A percentile compares a stretch with the other conserved stretches of the same genome.
phyloP scores from a whole-genome alignment of 176 grass and related monocot species.

The Phragmites australis region DNA sequence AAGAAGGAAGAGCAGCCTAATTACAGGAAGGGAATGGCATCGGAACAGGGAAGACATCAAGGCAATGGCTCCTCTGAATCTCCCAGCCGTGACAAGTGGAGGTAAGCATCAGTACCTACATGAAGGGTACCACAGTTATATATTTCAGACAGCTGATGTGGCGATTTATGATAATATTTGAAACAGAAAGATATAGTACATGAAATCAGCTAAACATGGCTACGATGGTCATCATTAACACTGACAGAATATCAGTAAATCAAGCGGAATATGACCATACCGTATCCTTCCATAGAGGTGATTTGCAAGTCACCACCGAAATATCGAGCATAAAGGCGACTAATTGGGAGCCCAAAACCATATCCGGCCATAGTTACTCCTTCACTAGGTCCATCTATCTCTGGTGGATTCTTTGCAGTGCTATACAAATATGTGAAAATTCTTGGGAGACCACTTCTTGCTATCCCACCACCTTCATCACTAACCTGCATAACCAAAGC shows the following conservation, averaged over 20 bases:
- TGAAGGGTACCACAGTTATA: not conserved
- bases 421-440: constrained; percentile 86
- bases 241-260: not conserved
- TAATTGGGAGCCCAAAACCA: constrained; percentile 65
- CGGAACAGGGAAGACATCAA: constrained; percentile 12
- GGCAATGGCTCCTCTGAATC: constrained; percentile 74
- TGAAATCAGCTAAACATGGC: not conserved
- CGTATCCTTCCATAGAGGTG: constrained; percentile 94
- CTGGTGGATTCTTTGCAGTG: constrained; percentile 68
- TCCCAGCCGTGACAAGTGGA: constrained; percentile 69
- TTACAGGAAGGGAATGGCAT: constrained; percentile 22
- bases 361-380: constrained; percentile 66
- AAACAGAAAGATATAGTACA: not conserved
- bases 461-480: constrained; percentile 85
- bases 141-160: not conserved
- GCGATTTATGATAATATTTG: not conserved
- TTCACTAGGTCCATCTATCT: constrained; percentile 44
- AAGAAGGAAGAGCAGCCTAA: constrained; percentile 36
- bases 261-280: constrained; percentile 24
- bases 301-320: constrained; percentile 86
- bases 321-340: constrained; percentile 72
- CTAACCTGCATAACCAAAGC: constrained; percentile 58
- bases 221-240: not conserved
- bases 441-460: constrained; percentile 78
- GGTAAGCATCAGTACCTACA: constrained; percentile 76